Evolutionary conservation across 2,329 filamentous ascomycete species (phyloP).

Genomic region (Aureobasidium sp.): DNA sequence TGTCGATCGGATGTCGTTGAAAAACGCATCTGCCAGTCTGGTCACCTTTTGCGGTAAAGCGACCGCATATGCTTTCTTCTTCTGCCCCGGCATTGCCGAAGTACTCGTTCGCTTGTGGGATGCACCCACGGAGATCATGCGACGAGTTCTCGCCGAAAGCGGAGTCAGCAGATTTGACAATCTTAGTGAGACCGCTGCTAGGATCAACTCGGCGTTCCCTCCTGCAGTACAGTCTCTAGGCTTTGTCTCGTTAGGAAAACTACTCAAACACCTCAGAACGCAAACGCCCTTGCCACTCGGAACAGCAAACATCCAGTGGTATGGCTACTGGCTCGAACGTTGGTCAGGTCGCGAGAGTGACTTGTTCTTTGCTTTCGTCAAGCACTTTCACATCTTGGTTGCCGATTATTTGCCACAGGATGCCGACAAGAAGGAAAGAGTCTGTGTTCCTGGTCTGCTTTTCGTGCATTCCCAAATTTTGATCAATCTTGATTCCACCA

Average conservation of each 20-base stretch:
- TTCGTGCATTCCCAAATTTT: constrained; percentile 78
- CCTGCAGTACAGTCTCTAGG: constrained; percentile 54
- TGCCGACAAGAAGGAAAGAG: constrained; percentile 47
- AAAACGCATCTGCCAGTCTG: constrained; percentile 57
- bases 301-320: constrained; percentile 71
- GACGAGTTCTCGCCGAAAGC: constrained; percentile 64
- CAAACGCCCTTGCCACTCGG: constrained; percentile 61
- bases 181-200: constrained; percentile 45
- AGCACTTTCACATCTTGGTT: constrained; percentile 74
- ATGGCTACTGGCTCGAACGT: constrained; percentile 73
- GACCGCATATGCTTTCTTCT: constrained; percentile 89
- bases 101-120: constrained; percentile 77
- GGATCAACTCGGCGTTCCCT: constrained; percentile 65
- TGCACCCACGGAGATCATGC: constrained; percentile 59
- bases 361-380: constrained; percentile 84
- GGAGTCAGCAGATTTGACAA: constrained; percentile 51
- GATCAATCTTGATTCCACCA: constrained; percentile 70
- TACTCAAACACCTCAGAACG: constrained; percentile 54
- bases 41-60: constrained; percentile 87
- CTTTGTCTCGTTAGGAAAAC: constrained; percentile 56
- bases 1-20: constrained; percentile 80
- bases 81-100: constrained; percentile 78
- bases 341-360: constrained; percentile 87
- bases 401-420: constrained; percentile 52
- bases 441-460: constrained; percentile 68